Evolutionary conservation across 805 yeast species (phyloP).

Genomic region (Starmerella vaccinii): DNA sequence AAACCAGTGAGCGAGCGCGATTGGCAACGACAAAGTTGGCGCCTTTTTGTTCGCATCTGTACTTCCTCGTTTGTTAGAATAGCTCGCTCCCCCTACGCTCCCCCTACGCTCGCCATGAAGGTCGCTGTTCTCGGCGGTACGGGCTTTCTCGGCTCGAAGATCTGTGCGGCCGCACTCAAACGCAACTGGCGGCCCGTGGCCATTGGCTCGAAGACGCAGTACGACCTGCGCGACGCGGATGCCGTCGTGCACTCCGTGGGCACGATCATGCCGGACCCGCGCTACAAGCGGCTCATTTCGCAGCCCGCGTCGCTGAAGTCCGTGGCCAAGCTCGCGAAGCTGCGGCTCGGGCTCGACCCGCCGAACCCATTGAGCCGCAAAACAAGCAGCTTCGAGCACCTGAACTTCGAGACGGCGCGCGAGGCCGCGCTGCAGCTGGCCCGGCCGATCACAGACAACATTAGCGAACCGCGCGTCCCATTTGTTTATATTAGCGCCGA

Average conservation of each 20-base stretch:
- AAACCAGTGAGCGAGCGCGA: too few relatives aligned
- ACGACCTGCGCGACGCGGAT: conserved; percentile 44
- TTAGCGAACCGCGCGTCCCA: conserved; percentile 24
- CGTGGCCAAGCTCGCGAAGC: conserved; percentile 11
- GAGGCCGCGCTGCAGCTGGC: conserved; percentile 5
- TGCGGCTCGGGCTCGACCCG: conserved; percentile 28
- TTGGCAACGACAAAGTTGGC: too few relatives aligned
- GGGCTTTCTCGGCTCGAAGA: conserved; percentile 62
- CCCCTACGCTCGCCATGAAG: conserved; percentile 19
- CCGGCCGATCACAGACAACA: background rate
- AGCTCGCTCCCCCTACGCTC: too few relatives aligned
- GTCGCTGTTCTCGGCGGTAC: conserved; percentile 40
- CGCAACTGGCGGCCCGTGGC: conserved; percentile 44
- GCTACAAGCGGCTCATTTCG: conserved; percentile 46
- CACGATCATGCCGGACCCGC: conserved; percentile 52
- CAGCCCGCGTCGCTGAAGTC: conserved; percentile 13
- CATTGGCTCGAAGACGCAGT: conserved; percentile 34
- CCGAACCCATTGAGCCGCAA: conserved; percentile 19
- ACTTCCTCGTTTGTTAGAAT: too few relatives aligned
- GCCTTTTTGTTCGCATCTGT: too few relatives aligned
- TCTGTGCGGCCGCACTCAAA: conserved; percentile 6
- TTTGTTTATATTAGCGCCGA: conserved; percentile 80
- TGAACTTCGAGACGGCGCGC: conserved; percentile 11
- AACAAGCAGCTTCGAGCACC: conserved; percentile 3
- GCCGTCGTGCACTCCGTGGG: conserved; percentile 83